A percentile compares a stretch with the other conserved stretches of the same genome.
These are phyloP conservation scores for Colletotrichum tofieldiae DNA, from an alignment of 2,329 filamentous ascomycete species.

Conservation along the genomic window DNA sequence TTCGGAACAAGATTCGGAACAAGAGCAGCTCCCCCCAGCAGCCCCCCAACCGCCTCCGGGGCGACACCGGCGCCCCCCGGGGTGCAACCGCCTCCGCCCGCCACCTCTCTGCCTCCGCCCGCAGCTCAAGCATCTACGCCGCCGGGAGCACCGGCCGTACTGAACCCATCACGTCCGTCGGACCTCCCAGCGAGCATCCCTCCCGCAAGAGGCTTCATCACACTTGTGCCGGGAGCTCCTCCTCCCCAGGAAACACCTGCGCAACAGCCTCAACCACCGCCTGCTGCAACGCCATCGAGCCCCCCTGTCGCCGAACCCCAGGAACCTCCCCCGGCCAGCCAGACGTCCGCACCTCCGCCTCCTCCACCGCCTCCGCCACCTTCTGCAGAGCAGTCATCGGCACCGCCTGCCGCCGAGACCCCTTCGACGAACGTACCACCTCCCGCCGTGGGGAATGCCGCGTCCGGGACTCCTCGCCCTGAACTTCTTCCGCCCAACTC, in stretches of 20 bases:
- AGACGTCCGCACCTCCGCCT: neutral
- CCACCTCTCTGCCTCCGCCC: slow-evolving; percentile 2
- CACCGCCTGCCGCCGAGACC: slow-evolving; percentile 13
- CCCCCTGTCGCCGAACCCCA: neutral
- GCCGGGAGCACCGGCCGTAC: slow-evolving; percentile 6
- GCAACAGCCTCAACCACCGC: slow-evolving; percentile 1
- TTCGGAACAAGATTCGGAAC: slow-evolving; percentile 31
- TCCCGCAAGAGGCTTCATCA: slow-evolving; percentile 31
- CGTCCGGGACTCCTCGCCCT: slow-evolving; percentile 5
- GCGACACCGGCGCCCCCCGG: slow-evolving; percentile 6
- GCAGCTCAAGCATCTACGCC: neutral
- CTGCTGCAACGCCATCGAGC: slow-evolving; percentile 1
- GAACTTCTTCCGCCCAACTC: slow-evolving; percentile 21
- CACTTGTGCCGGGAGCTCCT: slow-evolving; percentile 33
- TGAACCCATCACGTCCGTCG: slow-evolving; percentile 5
- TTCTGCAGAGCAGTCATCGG: neutral
- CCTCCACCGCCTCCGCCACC: neutral
- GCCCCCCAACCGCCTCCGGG: slow-evolving; percentile 7
- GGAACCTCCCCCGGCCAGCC: neutral
- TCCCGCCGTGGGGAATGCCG: slow-evolving; percentile 25
- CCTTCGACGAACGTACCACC: slow-evolving; percentile 13
- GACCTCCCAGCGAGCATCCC: neutral
- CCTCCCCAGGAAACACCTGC: neutral
- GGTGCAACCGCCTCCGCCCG: neutral
- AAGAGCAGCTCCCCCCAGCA: slow-evolving; percentile 8